phyloP scores from a whole-genome alignment of 257 asterid species.

The Solanum tacnaense region DNA sequence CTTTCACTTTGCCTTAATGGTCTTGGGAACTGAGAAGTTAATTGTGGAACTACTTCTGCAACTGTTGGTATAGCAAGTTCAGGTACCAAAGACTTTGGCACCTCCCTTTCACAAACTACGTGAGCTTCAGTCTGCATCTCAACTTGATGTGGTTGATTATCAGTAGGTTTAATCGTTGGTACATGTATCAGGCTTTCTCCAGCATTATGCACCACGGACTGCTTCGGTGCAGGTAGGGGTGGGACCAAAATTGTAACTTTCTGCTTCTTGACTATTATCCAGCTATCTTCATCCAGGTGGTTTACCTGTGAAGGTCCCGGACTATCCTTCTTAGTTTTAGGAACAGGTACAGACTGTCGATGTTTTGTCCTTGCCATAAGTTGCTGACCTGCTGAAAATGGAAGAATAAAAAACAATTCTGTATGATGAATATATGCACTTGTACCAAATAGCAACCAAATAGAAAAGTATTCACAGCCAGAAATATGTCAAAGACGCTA shows the following conservation, averaged over 20 bases:
- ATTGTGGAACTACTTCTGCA: slow-evolving; percentile 18
- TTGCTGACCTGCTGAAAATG: neutral
- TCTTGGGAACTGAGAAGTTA: slow-evolving; percentile 13
- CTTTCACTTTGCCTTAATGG: slow-evolving; percentile 17
- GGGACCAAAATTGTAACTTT: slow-evolving; percentile 73
- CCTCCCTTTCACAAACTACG: slow-evolving; percentile 29
- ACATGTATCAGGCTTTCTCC: slow-evolving; percentile 22
- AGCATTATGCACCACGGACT: slow-evolving; percentile 8
- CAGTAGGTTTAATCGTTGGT: slow-evolving; percentile 15
- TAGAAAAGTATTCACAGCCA: neutral
- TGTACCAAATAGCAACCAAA: neutral
- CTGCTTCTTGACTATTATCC: slow-evolving; percentile 82
- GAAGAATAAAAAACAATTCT: neutral
- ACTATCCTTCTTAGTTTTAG: slow-evolving; percentile 30
- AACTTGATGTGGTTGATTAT: slow-evolving; percentile 10
- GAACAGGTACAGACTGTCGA: slow-evolving; percentile 13
- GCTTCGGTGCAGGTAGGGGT: slow-evolving; percentile 39
- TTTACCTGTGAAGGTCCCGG: slow-evolving; percentile 11
- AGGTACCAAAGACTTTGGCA: slow-evolving; percentile 22
- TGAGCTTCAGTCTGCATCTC: slow-evolving; percentile 13
- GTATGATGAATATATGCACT: neutral
- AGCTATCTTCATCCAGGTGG: slow-evolving; percentile 32
- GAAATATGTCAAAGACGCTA: neutral
- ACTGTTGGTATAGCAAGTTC: slow-evolving; percentile 16
- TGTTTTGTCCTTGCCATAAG: slow-evolving; percentile 61